phyloP scores from a whole-genome alignment of 495 filamentous ascomycete species.

The Hamigera avellanea region DNA sequence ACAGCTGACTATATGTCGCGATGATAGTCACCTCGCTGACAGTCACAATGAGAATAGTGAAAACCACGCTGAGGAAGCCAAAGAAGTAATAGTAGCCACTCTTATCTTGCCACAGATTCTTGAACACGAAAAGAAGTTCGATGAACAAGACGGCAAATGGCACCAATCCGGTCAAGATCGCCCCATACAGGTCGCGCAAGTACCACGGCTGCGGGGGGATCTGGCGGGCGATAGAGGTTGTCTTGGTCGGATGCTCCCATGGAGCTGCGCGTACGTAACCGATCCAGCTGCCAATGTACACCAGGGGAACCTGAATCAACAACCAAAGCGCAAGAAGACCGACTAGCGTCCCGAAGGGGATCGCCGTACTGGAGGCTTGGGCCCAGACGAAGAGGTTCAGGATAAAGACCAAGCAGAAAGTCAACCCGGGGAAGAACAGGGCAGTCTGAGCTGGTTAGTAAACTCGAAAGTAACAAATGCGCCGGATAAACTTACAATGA shows the following conservation, averaged over 20 bases:
- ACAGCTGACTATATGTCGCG: slow-evolving; percentile 77
- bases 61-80: slow-evolving; percentile 74
- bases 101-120: slow-evolving; percentile 86
- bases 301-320: slow-evolving; percentile 79
- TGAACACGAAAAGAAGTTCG: slow-evolving; percentile 86
- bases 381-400: slow-evolving; percentile 93
- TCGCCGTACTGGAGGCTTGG: slow-evolving; percentile 80
- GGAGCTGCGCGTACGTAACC: slow-evolving; percentile 54
- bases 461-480: too few species aligned
- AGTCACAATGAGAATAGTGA: slow-evolving; percentile 61
- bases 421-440: slow-evolving; percentile 69
- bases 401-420: slow-evolving; percentile 70
- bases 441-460: slow-evolving; percentile 41
- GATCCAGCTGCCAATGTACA: slow-evolving; percentile 74
- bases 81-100: slow-evolving; percentile 93
- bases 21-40: slow-evolving; percentile 86
- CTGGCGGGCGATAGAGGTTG: slow-evolving; percentile 59
- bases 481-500: slow-evolving; percentile 45
- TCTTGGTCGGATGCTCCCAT: slow-evolving; percentile 87
- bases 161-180: slow-evolving; percentile 68
- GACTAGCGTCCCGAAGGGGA: slow-evolving; percentile 77
- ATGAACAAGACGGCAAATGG: slow-evolving; percentile 93
- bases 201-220: slow-evolving; percentile 79
- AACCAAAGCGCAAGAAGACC: slow-evolving; percentile 75
- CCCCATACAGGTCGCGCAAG: slow-evolving; percentile 45